Base-by-base conservation (phyloP, 2,329 filamentous ascomycete genomes). In the Calonectria pseudoreteaudii region DNA sequence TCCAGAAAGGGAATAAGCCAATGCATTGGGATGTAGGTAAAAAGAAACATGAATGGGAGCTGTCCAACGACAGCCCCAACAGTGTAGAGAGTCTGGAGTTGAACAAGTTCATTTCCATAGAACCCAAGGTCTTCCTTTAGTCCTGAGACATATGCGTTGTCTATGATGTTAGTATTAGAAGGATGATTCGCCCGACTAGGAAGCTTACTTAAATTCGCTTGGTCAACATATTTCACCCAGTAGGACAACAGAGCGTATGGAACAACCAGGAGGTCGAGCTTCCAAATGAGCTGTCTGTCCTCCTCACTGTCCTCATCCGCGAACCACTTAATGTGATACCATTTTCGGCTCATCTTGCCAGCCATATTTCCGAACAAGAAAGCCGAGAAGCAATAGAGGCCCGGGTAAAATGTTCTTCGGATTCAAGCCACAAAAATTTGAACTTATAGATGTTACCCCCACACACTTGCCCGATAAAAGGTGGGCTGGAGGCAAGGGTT, bases 141-240 rank as follows among this genome's bases (percentile, higher is more conserved):
- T 0, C 89, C 89, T 0, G 87, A 86, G n/a, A 90, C 88, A 72
- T 90, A 90, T 4, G 88, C 89, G 84, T 90, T 90, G 76, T 88
- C 87, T 88, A 36, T 34, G 9, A 16, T 14, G 23, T 60, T 60
- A 69, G 67, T n/a, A 28, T 9, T 9, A 8, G 14, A 34, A 14
- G 0, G 14, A 66, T 23, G 4, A n/a, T 13, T 4, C 14, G 8
- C 9, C 4, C 0, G 4, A 18, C 13, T 3, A 20, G 14, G 23
- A 5, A 20, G 23, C 70, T 16, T 50, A 72, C 70, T 72, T 16
- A 69, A 62, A 14, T 72, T 72, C 8, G 70, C 58, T 23, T 72
- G 70, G 50, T 72, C 66, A 18, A 72, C 68, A 14, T 72, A 72
- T 53, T 72, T 72, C n/a, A 72, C 70, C 58, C 70, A 72, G 34